Evolutionary conservation across 2,329 filamentous ascomycete genomes (phyloP), one percentile per base, ranked within the genome.

Genomic region (Dactylonectria macrodidyma): DNA sequence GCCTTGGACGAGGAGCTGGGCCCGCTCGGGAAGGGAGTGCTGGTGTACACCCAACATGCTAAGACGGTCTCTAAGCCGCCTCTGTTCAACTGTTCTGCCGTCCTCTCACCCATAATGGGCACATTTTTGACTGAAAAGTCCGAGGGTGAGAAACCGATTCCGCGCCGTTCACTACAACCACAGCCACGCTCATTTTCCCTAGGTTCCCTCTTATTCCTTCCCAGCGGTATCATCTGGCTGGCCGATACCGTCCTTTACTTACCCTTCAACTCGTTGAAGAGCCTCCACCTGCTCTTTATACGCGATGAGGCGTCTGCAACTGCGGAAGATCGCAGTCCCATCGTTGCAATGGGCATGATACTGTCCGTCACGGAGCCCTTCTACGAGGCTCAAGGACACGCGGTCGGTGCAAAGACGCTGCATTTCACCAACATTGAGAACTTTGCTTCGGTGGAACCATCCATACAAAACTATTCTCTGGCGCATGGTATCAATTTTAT

Each of bases 291-390:
- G 44, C 16, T 57, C 11, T 69, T 60, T 46, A 38, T 52, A 11
- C 63, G 48, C 26, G 67, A 69, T 16, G 7, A n/a, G 4, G 51
- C 60, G n/a, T 47, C 51, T 11, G 44, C 38, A 8, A 50, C 14
- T 11, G 24, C 6, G 26, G 22, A 30, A 2, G 16, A n/a, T 3
- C 14, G 38, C 3, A 22, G 5, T 9, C 59, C 58, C 4, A 67
- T 55, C 22, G 64, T 64, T 19, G 59, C 59, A 3, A 63, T 69
- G 59, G 50, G 48, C n/a, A 3, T 67, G n/a, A 47, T 69, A 46
- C n/a, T 69, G 6, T 12, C 19, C 5, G 64, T 38, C 11, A 24
- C 24, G 19, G 64, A 63, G 36, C 67, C 67, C 10, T 64, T 57
- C 33, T 67, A 64, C 5, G 38, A 61, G 16, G 34, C 59, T 8